phyloP scores from a whole-genome alignment of 2,329 filamentous ascomycete genomes.

The Talaromyces marneffei region DNA sequence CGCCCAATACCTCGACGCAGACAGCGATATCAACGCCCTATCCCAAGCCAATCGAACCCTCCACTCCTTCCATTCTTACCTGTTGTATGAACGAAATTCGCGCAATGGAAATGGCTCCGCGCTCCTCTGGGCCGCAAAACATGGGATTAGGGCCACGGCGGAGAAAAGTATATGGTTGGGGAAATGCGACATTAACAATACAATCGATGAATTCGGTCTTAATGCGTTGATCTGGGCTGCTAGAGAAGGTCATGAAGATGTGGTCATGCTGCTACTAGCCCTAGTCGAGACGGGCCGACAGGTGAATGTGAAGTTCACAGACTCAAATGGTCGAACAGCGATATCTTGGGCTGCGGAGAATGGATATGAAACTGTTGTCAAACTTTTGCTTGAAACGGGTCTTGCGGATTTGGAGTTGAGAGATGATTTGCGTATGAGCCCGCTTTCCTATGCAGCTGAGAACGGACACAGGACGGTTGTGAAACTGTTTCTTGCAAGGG shows the following conservation, averaged over 20 bases:
- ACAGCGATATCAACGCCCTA: not conserved
- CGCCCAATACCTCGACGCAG: not conserved
- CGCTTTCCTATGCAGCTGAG: not conserved
- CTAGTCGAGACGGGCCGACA: not conserved
- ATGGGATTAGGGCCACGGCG: not conserved
- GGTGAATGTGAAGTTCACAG: not conserved
- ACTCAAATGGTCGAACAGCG: not conserved
- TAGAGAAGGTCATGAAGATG: not conserved
- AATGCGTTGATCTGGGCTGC: not conserved
- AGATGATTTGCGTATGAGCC: not conserved
- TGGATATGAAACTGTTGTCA: not conserved
- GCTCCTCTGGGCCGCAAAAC: constrained; percentile 8
- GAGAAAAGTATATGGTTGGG: not conserved
- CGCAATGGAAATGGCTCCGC: not conserved
- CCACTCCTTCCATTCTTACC: not conserved
- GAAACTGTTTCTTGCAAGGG: not conserved
- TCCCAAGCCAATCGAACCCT: not conserved
- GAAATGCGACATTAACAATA: not conserved
- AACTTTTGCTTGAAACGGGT: not conserved
- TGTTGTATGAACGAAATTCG: not conserved
- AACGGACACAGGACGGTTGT: not conserved
- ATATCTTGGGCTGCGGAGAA: not conserved
- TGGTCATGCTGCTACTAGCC: not conserved
- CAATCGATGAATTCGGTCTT: not conserved
- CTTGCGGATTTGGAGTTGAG: not conserved